A percentile compares a stretch with the other conserved stretches of the same genome.
Evolutionary conservation across 805 yeast species (phyloP).

Genomic region (Komagataella populi): DNA sequence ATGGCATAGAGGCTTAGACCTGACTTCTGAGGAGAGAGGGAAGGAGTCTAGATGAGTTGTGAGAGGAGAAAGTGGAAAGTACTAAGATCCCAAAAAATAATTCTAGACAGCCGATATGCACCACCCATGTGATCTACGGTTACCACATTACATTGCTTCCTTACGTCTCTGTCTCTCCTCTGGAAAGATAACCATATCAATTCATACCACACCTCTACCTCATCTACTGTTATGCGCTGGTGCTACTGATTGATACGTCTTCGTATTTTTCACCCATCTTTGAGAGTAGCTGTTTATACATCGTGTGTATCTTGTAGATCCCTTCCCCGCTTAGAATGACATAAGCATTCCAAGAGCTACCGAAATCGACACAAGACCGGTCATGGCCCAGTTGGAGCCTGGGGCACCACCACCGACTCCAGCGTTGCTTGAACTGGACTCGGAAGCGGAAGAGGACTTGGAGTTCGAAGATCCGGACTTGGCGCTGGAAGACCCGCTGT

Average conservation of each 20-base stretch:
- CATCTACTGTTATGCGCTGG: neutral
- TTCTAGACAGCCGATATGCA: neutral
- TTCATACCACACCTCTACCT: neutral
- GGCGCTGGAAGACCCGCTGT: constrained; percentile 15
- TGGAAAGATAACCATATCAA: neutral
- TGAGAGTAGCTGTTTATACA: neutral
- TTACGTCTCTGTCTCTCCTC: neutral
- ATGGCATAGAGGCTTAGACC: neutral
- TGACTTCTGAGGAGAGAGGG: neutral
- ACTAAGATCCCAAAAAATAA: neutral
- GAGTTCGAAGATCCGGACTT: constrained; percentile 10
- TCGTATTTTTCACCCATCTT: neutral
- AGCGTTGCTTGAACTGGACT: constrained; percentile 6
- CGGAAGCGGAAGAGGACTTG: constrained; percentile 7
- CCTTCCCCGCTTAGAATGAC: neutral
- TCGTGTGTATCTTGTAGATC: neutral
- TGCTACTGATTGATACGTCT: neutral
- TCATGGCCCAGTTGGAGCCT: constrained; percentile 1
- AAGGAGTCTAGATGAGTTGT: neutral
- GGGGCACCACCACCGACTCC: constrained; percentile 7
- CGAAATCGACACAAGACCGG: neutral
- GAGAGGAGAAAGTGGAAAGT: neutral
- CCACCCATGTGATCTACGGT: neutral
- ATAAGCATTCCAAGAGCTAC: neutral
- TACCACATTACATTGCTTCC: neutral